Conservation (phyloP, 1,139 yeast species). For the Spencermartinsiella ligniputridi region DNA sequence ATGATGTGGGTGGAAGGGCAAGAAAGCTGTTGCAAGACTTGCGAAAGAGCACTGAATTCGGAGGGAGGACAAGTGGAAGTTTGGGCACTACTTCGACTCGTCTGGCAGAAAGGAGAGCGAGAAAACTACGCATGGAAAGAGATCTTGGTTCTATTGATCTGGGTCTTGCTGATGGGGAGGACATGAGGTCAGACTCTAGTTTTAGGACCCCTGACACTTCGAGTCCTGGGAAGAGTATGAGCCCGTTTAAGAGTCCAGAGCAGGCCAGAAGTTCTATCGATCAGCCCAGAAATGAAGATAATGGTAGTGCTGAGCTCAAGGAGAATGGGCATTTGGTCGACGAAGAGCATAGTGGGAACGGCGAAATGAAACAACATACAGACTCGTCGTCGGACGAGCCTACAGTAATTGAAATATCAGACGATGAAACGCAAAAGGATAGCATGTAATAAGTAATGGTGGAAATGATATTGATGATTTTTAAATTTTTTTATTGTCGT, state of each 20-base stretch:
- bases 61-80: conserved; percentile 13
- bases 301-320: not conserved
- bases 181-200: conserved; percentile 1
- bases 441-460: conserved; percentile 1
- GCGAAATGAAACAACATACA: not conserved
- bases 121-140: conserved; percentile 14
- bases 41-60: conserved; percentile 32
- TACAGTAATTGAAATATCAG: not conserved
- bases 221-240: not conserved
- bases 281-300: too few species aligned
- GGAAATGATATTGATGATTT: not conserved
- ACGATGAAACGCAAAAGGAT: conserved; percentile 1
- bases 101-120: conserved; percentile 26
- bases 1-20: conserved; percentile 57
- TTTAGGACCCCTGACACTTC: not conserved
- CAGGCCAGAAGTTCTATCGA: not conserved
- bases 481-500: not conserved
- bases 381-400: not conserved
- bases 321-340: not conserved
- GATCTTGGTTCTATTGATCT: not conserved
- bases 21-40: conserved; percentile 55
- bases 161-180: not conserved
- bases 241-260: not conserved
- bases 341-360: not conserved
- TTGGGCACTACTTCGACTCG: conserved; percentile 15